Base-by-base conservation (phyloP, 2,329 filamentous ascomycete species). In the Penicillium sp. region DNA sequence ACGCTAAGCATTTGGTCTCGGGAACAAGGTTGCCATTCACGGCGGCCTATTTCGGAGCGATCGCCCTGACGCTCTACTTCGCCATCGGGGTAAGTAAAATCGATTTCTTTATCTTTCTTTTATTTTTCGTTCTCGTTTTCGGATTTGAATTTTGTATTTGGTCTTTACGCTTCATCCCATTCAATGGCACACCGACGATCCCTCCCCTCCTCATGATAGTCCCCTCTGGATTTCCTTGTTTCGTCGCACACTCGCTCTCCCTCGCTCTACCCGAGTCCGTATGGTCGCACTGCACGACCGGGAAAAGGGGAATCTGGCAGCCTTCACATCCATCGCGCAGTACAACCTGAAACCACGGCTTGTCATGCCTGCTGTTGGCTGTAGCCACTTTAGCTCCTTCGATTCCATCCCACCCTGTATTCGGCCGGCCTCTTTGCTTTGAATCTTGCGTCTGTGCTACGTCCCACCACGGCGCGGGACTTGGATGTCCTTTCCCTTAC, bases 21-120 rank as follows among this genome's bases (percentile, higher is more conserved):
- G 86, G 88, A 54, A 84, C 91, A 68, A 86, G 94, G 67, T 80
- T 97, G 61, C 94, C 94, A 4, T 97, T 97, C 73, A 97, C 93
- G 31, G 89, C 89, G 45, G 90, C 91, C 60, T 97, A 97, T 81
- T 96, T 97, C 80, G 92, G 93, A 51, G 94, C 91, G 62, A 96
- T 97, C 70, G 84, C 81, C 46, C 78, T 97, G 71, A 97, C 94
- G 12, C 82, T 97, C 27, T 96, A 93, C 76, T 97, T 96, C 77
- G 89, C 93, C 56, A 81, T 97, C 68, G 92, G 92, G 71, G 93
- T 97, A 84, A 86, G 91, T 89, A 48, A 46, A 27, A 54, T 63
- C 46, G 42, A 61, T 61, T 19, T 57, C 50, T 52, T 60, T 57
- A 33, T 47, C n/a, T n/a, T 54, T 21, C 21, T 56, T 54, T 56